These are phyloP conservation scores for Diaporthe caulivora DNA, from an alignment of 2,329 filamentous ascomycete species.

Conservation along the genomic window DNA sequence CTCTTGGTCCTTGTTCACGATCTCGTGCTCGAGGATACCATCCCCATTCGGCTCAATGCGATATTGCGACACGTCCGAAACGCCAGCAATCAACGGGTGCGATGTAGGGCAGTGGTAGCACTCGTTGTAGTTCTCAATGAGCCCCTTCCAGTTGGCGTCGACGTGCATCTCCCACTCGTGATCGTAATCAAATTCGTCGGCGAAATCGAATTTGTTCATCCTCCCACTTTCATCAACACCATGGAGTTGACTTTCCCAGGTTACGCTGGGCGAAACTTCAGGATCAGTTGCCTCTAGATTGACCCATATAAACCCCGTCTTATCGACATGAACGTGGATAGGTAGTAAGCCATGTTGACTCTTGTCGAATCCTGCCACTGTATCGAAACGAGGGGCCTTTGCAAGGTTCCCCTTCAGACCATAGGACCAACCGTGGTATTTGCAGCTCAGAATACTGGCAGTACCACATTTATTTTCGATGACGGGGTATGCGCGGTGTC, in stretches of 20 bases:
- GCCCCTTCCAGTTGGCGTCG: constrained; percentile 55
- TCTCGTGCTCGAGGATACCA: constrained; percentile 53
- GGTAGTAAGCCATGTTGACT: constrained; percentile 57
- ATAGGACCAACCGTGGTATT: constrained; percentile 62
- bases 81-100: constrained; percentile 58
- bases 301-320: constrained; percentile 62
- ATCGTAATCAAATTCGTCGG: constrained; percentile 49
- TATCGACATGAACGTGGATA: constrained; percentile 59
- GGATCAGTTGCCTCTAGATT: constrained; percentile 56
- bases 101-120: constrained; percentile 63
- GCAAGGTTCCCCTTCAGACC: constrained; percentile 55
- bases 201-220: constrained; percentile 44
- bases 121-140: constrained; percentile 63
- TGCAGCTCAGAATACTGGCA: constrained; percentile 55
- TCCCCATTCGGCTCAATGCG: constrained; percentile 50
- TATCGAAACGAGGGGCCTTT: constrained; percentile 57
- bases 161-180: constrained; percentile 50
- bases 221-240: constrained; percentile 45
- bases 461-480: constrained; percentile 52
- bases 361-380: constrained; percentile 54
- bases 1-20: constrained; percentile 52
- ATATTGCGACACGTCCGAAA: constrained; percentile 60
- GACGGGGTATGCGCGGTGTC: constrained; percentile 58
- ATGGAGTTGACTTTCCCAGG: constrained; percentile 58
- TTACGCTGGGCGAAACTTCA: constrained; percentile 49